Conservation (phyloP, 768 basidiomycete species). For the Tubosaeta sp. region DNA sequence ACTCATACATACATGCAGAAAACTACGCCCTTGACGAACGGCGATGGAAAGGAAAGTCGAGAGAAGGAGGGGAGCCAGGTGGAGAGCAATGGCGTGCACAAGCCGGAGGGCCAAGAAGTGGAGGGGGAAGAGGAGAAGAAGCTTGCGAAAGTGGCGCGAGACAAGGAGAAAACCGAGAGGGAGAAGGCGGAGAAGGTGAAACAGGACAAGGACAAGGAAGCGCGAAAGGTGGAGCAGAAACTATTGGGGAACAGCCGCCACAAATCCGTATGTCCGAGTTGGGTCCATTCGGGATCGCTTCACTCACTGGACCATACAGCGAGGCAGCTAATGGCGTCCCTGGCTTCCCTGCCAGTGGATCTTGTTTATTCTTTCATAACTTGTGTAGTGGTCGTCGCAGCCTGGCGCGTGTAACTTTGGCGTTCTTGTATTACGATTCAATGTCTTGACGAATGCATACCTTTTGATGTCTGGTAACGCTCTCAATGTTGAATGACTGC, state of each 20-base stretch:
- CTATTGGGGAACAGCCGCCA: background rate
- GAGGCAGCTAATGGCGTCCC: background rate
- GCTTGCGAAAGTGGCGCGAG: background rate
- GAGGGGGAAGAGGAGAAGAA: background rate
- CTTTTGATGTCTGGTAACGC: background rate
- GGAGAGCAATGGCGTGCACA: background rate
- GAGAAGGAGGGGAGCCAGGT: background rate
- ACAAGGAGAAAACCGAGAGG: background rate
- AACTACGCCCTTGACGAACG: background rate
- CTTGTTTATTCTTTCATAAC: slow-evolving; percentile 7
- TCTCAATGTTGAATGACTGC: background rate
- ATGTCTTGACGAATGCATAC: background rate
- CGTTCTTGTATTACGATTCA: slow-evolving; percentile 1
- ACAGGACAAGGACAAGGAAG: background rate
- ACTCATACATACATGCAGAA: slow-evolving; percentile 5
- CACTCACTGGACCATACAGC: background rate
- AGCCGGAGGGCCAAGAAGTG: background rate
- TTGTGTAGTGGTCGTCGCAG: background rate
- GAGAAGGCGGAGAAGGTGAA: background rate
- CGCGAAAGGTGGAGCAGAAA: background rate
- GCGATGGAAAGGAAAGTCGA: background rate
- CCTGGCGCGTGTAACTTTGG: slow-evolving; percentile 2
- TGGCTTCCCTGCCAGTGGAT: background rate
- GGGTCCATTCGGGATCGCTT: background rate
- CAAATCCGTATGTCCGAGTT: slow-evolving; percentile 5